phyloP scores from a whole-genome alignment of 2,329 filamentous ascomycete genomes.

The Coniochaeta pulveracea region DNA sequence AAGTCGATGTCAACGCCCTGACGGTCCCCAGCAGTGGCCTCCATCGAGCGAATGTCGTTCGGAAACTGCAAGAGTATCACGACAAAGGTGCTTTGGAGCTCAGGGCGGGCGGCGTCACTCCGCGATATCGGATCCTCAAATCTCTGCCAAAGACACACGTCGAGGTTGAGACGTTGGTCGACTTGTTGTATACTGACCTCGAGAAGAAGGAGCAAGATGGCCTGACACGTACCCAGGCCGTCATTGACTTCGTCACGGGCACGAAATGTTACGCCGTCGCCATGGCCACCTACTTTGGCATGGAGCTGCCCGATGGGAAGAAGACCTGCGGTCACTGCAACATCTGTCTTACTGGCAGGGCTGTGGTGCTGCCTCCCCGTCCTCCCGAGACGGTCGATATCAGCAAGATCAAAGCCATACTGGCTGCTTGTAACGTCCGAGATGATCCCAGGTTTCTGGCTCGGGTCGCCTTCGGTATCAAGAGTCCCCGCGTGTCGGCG shows the following conservation, averaged over 20 bases:
- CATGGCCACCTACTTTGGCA: conserved; percentile 47
- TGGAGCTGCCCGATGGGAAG: conserved; percentile 29
- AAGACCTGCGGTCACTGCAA: conserved; percentile 44
- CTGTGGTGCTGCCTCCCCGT: conserved; percentile 25
- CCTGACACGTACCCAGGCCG: conserved; percentile 33
- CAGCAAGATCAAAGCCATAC: conserved; percentile 26
- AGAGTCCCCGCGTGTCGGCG: conserved; percentile 39
- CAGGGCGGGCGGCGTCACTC: conserved; percentile 36
- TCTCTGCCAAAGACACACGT: conserved; percentile 27
- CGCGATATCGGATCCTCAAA: conserved; percentile 39
- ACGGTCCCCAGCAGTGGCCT: conserved; percentile 19
- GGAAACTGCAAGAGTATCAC: conserved; percentile 42
- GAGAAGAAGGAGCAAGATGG: conserved; percentile 40
- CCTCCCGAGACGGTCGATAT: conserved; percentile 26
- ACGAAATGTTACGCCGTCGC: conserved; percentile 36
- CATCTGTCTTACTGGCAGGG: conserved; percentile 27
- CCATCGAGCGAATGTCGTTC: conserved; percentile 34
- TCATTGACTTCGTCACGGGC: conserved; percentile 42
- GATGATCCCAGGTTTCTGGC: conserved; percentile 50
- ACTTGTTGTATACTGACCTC: conserved; percentile 37
- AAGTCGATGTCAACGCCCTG: conserved; percentile 35
- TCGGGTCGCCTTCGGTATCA: conserved; percentile 49
- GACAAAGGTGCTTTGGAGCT: conserved; percentile 37
- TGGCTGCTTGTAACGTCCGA: conserved; percentile 30
- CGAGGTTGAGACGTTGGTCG: conserved; percentile 31